Evolutionary conservation across 306 rosid genomes (phyloP).

Genomic region (Cucurbita ficifolia): DNA sequence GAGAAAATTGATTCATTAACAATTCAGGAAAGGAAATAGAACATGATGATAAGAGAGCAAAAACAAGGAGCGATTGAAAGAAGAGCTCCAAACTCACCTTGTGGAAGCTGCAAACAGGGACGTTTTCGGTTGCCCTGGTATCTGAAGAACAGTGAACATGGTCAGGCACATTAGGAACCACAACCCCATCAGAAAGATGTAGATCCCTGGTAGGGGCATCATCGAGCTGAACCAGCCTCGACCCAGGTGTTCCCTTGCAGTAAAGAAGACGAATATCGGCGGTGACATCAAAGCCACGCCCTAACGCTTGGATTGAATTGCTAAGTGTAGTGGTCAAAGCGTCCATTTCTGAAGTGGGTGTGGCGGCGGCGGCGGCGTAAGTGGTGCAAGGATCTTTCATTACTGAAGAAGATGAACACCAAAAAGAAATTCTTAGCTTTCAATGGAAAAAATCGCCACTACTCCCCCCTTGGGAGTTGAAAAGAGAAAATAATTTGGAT

Average conservation of each 20-base stretch:
- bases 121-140: conserved; percentile 20
- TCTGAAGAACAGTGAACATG: conserved; percentile 42
- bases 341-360: conserved; percentile 25
- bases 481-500: background rate
- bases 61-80: background rate
- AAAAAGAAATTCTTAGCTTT: background rate
- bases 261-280: conserved; percentile 89
- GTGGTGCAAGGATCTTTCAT: conserved; percentile 13
- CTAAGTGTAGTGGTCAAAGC: conserved; percentile 50
- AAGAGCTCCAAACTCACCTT: conserved; percentile 38
- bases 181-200: conserved; percentile 25
- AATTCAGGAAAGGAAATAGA: conserved; percentile 4
- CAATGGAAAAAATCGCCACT: background rate
- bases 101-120: conserved; percentile 46
- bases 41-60: background rate
- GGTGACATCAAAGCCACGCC: conserved; percentile 93
- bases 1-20: background rate
- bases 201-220: conserved; percentile 48
- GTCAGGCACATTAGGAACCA: conserved; percentile 50
- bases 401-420: background rate
- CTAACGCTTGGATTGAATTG: conserved; percentile 81
- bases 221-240: conserved; percentile 57
- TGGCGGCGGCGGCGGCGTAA: conserved; percentile 15
- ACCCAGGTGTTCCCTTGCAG: conserved; percentile 90
- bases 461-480: background rate